Percentiles rank a stretch among this genome's conserved stretches.
Conservation (phyloP, 179 eudicot species). For the Spinacia oleracea region DNA sequence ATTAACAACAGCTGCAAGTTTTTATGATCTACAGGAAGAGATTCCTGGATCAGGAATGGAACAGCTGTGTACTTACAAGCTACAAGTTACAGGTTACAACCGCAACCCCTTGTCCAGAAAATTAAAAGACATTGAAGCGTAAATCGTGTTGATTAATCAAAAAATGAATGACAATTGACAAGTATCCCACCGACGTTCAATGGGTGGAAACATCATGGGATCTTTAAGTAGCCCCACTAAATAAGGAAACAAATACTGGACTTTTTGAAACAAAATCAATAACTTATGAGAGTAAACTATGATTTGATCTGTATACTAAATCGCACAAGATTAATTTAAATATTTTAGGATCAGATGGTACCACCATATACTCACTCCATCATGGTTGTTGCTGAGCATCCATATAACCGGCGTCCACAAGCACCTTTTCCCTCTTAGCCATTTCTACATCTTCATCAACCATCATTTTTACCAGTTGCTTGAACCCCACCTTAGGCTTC, state of each 20-base stretch:
- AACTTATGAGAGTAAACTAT: conserved; percentile 27
- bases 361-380: conserved; percentile 17
- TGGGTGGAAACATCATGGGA: conserved; percentile 13
- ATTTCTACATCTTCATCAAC: conserved; percentile 85
- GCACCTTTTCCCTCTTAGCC: conserved; percentile 91
- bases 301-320: conserved; percentile 29
- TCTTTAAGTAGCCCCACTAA: not conserved
- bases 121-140: not conserved
- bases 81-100: conserved; percentile 14
- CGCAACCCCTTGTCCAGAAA: not conserved
- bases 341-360: conserved; percentile 14
- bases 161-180: not conserved
- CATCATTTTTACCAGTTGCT: conserved; percentile 98
- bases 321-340: conserved; percentile 6
- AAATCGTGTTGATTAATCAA: not conserved
- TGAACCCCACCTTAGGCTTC: conserved; percentile 87
- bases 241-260: not conserved
- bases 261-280: conserved; percentile 10
- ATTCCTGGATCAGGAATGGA: not conserved
- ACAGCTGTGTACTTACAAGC: conserved; percentile 2
- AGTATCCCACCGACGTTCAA: conserved; percentile 11
- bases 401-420: conserved; percentile 46
- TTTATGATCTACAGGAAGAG: not conserved
- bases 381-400: conserved; percentile 70
- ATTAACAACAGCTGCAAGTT: conserved; percentile 13